These are phyloP conservation scores for Phytophthora pseudosyringae DNA, from an alignment of 352 stramenopile species.

Conservation along the genomic window DNA sequence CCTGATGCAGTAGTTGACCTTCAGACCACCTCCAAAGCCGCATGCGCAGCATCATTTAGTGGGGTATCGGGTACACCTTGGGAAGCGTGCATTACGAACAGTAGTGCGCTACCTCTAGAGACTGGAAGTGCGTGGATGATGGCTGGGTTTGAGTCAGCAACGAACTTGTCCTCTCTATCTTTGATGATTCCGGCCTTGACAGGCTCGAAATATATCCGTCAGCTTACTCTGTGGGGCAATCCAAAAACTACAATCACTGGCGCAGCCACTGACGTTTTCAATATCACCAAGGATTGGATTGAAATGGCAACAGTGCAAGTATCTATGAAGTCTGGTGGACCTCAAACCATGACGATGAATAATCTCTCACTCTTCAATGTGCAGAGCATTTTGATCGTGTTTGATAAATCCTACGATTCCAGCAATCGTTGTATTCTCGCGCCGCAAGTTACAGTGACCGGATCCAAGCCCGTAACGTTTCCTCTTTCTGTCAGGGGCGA, in stretches of 20 bases:
- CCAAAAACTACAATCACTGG: slow-evolving; percentile 21
- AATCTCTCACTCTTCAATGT: slow-evolving; percentile 36
- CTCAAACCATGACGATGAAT: slow-evolving; percentile 40
- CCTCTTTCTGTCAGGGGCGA: slow-evolving; percentile 57
- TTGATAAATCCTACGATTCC: slow-evolving; percentile 70
- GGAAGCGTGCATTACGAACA: slow-evolving; percentile 53
- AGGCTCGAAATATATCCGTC: slow-evolving; percentile 50
- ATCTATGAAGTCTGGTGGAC: slow-evolving; percentile 52
- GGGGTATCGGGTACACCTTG: slow-evolving; percentile 16
- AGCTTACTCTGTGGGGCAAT: slow-evolving; percentile 60
- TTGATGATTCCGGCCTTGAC: slow-evolving; percentile 52
- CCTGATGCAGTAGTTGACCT: slow-evolving; percentile 25
- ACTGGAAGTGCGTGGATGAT: slow-evolving; percentile 66
- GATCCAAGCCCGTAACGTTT: slow-evolving; percentile 51
- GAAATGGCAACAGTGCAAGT: slow-evolving; percentile 44
- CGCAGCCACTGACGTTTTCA: slow-evolving; percentile 20
- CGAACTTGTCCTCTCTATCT: slow-evolving; percentile 49
- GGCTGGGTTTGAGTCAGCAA: slow-evolving; percentile 43
- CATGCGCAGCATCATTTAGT: slow-evolving; percentile 30
- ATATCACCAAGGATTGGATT: slow-evolving; percentile 48
- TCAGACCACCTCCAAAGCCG: background rate
- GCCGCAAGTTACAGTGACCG: slow-evolving; percentile 42
- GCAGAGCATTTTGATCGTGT: slow-evolving; percentile 40
- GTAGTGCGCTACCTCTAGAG: slow-evolving; percentile 33
- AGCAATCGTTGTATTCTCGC: slow-evolving; percentile 46